Evolutionary conservation across 1,284 basidiomycete species (phyloP).

Genomic region (Trichosporon sp.): DNA sequence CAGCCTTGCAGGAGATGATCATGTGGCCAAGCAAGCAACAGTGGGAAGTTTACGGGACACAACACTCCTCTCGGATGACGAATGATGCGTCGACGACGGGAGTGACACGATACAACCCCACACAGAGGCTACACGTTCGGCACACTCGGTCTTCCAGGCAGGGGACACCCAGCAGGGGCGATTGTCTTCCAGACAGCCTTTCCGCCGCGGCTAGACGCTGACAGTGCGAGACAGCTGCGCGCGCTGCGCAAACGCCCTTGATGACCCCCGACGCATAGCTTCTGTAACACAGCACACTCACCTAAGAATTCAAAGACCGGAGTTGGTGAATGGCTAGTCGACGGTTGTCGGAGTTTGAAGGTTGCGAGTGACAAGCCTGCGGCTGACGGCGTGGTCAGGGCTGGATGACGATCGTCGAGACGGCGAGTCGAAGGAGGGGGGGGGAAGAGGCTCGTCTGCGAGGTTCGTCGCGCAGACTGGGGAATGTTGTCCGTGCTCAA

Average conservation of each 20-base stretch:
- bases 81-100: not conserved
- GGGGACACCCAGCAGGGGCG: too few species aligned
- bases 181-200: too few species aligned
- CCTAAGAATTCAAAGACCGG: not conserved
- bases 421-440: not conserved
- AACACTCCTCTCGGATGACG: not conserved
- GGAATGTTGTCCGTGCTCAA: not conserved
- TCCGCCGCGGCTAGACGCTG: not conserved
- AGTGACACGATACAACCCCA: not conserved
- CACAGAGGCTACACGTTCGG: not conserved
- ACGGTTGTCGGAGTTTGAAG: constrained; percentile 4
- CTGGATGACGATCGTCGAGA: constrained; percentile 9
- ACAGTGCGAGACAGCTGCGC: not conserved
- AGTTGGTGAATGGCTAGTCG: not conserved
- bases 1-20: not conserved
- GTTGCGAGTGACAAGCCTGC: constrained; percentile 2
- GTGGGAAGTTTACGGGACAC: not conserved
- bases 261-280: not conserved
- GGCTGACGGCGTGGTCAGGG: constrained; percentile 2
- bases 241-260: not conserved
- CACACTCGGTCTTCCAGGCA: not conserved
- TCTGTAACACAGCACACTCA: constrained; percentile 2
- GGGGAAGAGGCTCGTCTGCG: not conserved
- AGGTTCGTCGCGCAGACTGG: not conserved
- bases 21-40: constrained; percentile 3